These are phyloP conservation scores for Leccinellum albellum DNA, from an alignment of 768 basidiomycete genomes.

Conservation along the genomic window DNA sequence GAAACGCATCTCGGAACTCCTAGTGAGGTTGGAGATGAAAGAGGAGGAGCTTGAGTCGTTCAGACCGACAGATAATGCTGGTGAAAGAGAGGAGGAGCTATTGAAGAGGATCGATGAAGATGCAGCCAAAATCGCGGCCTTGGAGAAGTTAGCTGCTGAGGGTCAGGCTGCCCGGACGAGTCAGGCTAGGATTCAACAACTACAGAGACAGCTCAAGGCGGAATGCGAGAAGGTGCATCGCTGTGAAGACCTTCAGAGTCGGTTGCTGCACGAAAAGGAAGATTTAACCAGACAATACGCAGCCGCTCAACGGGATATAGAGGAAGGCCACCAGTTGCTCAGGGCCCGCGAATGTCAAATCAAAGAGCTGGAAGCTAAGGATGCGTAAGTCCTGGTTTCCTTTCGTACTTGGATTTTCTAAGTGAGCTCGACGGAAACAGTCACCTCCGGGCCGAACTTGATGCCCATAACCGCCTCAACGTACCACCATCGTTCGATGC, in stretches of 20 bases:
- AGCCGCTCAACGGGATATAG: slow-evolving; percentile 33
- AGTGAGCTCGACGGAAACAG: slow-evolving; percentile 11
- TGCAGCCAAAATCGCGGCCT: slow-evolving; percentile 56
- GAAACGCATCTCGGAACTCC: slow-evolving; percentile 43
- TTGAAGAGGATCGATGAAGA: slow-evolving; percentile 70
- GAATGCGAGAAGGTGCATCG: slow-evolving; percentile 40
- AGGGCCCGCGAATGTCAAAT: slow-evolving; percentile 24
- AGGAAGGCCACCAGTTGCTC: slow-evolving; percentile 19
- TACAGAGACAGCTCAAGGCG: slow-evolving; percentile 38
- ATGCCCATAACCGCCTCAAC: background rate
- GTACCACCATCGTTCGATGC: background rate
- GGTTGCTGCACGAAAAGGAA: slow-evolving; percentile 55
- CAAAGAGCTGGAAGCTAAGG: slow-evolving; percentile 17
- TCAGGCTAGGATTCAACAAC: slow-evolving; percentile 37
- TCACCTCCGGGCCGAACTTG: slow-evolving; percentile 19
- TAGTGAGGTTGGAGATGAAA: slow-evolving; percentile 46
- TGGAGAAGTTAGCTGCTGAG: slow-evolving; percentile 48
- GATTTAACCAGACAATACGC: slow-evolving; percentile 43
- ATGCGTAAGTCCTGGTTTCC: slow-evolving; percentile 24
- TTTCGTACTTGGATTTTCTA: background rate
- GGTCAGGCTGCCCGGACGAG: slow-evolving; percentile 31
- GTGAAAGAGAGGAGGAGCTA: slow-evolving; percentile 56
- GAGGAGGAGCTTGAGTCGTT: slow-evolving; percentile 56
- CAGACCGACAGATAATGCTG: slow-evolving; percentile 36
- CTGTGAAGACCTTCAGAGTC: slow-evolving; percentile 41